Evolutionary conservation across 1,284 basidiomycete species (phyloP).

Genomic region (Anthracocystis walkeri): DNA sequence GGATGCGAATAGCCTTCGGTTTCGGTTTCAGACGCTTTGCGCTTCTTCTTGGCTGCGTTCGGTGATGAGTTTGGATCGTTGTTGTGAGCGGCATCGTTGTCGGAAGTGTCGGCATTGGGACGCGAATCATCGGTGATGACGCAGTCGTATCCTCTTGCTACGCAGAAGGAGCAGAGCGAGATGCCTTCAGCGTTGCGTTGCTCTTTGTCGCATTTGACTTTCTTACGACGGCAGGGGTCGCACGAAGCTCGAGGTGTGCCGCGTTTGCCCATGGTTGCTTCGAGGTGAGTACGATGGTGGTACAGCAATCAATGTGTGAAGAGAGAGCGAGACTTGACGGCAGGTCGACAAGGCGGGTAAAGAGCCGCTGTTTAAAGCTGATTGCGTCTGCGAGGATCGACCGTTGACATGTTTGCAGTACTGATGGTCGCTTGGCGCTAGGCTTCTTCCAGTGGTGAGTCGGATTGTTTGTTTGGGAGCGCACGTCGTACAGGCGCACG

Average conservation of each 20-base stretch:
- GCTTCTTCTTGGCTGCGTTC: conserved; percentile 23
- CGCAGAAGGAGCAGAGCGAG: conserved; percentile 43
- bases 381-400: background rate
- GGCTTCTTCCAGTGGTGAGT: background rate
- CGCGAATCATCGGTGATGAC: conserved; percentile 42
- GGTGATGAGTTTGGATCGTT: background rate
- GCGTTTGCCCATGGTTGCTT: conserved; percentile 39
- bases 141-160: conserved; percentile 36
- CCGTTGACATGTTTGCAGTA: conserved; percentile 5
- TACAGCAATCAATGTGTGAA: background rate
- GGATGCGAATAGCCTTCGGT: background rate
- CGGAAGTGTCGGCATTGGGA: conserved; percentile 17
- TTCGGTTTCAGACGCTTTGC: conserved; percentile 26
- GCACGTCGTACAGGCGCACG: too few relatives aligned
- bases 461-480: background rate
- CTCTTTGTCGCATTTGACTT: conserved; percentile 52
- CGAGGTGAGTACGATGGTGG: background rate
- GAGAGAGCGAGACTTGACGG: too few relatives aligned
- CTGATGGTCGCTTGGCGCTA: background rate
- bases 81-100: conserved; percentile 4
- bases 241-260: conserved; percentile 51
- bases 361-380: background rate
- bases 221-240: conserved; percentile 52
- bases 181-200: conserved; percentile 46
- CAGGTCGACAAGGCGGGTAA: background rate